A percentile compares a stretch with the other conserved stretches of the same genome.
Evolutionary conservation across 306 rosid species (phyloP).

Genomic region (Phaseolus lunatus): DNA sequence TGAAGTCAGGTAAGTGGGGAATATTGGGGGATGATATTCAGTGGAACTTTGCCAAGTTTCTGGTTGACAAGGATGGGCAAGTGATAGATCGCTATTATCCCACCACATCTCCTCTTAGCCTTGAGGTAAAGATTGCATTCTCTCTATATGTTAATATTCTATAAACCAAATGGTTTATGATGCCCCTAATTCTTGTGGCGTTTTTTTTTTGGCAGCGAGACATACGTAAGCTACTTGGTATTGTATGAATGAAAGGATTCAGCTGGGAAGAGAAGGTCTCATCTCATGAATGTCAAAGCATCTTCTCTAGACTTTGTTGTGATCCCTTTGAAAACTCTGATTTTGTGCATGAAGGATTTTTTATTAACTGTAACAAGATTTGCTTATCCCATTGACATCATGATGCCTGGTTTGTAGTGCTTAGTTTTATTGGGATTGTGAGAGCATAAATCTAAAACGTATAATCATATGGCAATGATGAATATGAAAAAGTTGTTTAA

Average conservation of each 20-base stretch:
- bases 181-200: constrained; percentile 20
- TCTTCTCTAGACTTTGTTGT: constrained; percentile 9
- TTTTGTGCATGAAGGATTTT: constrained; percentile 23
- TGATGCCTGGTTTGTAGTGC: not conserved
- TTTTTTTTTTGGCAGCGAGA: constrained; percentile 58
- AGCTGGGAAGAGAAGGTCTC: constrained; percentile 19
- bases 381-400: not conserved
- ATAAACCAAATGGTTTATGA: constrained; percentile 13
- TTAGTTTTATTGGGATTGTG: not conserved
- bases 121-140: constrained; percentile 62
- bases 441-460: not conserved
- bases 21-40: constrained; percentile 81
- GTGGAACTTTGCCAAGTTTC: constrained; percentile 91
- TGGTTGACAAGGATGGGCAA: constrained; percentile 76
- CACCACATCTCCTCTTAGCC: constrained; percentile 83
- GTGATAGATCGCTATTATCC: constrained; percentile 82
- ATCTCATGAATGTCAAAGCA: constrained; percentile 33
- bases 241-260: constrained; percentile 45
- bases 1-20: constrained; percentile 81
- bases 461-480: not conserved
- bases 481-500: not conserved
- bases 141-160: not conserved
- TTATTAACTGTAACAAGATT: constrained; percentile 12
- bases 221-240: constrained; percentile 64
- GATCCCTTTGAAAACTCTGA: constrained; percentile 1